Evolutionary conservation across 2,329 filamentous ascomycete genomes (phyloP), one percentile per base, ranked within the genome.

Genomic region (Epichloe aotearoae): DNA sequence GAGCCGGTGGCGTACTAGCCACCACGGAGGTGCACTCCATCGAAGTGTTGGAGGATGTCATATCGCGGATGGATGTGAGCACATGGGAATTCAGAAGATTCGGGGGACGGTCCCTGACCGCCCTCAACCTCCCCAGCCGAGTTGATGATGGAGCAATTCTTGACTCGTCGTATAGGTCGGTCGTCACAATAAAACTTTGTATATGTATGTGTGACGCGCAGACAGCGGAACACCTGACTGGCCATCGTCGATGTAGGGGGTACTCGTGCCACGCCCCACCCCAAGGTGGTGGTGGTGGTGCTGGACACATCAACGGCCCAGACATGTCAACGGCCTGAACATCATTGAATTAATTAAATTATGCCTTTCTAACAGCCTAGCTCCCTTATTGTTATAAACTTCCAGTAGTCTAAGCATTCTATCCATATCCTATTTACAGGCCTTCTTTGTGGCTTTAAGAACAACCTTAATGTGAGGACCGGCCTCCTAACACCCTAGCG

Each of bases 21-120:
- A 56, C 61, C 49, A 55, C 53, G 50, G 62, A 59, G 52, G 59
- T 61, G 59, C 57, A 59, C 50, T 60, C 56, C 54, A 57, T 59
- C 58, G 57, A 53, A 55, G 60, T 57, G 56, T 65, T 61, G 49
- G 60, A 57, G 47, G 61, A 57, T 53, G 57, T 62, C 64, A 67
- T 67, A 53, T 64, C 64, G 64, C 52, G 54, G 45, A 51, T 51
- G 20, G 33, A 50, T 50, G 46, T 53, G 53, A 50, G 59, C 56
- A 55, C 58, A 60, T 61, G 53, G 52, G 44, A 26, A 8, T 39
- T 20, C 36, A 19, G 37, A 15, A 23, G 48, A 41, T 46, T 34
- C 11, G 19, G 51, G 51, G 51, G 47, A 42, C 48, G 48, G 41
- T 49, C 36, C 39, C 15, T 14, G 36, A 47, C 49, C 46, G 49